These are phyloP conservation scores for Aspergillus intermedius DNA, from an alignment of 2,329 filamentous ascomycete genomes.

Conservation along the genomic window DNA sequence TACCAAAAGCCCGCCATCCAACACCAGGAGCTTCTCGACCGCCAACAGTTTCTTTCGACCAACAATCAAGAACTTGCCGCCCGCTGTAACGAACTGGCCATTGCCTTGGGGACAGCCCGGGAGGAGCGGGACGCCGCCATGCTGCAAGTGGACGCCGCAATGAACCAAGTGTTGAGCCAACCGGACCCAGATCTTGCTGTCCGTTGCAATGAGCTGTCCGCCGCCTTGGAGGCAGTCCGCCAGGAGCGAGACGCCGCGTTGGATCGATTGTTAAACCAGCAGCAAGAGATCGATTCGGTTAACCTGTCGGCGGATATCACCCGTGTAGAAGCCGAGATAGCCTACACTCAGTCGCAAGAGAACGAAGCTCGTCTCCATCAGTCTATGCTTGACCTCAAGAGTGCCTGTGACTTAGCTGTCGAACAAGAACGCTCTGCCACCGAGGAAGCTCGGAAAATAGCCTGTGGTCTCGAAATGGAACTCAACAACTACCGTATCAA, in stretches of 20 bases:
- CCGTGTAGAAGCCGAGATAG: constrained; percentile 4
- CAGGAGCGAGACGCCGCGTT: constrained; percentile 2
- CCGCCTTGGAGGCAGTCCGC: neutral
- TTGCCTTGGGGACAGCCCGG: neutral
- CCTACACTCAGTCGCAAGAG: neutral
- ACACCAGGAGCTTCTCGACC: neutral
- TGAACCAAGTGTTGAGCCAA: too few species aligned
- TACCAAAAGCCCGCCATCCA: neutral
- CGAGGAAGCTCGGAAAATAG: neutral
- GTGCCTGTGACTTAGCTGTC: constrained; percentile 5
- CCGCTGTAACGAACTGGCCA: too few species aligned
- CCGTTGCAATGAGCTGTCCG: neutral
- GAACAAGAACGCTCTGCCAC: constrained; percentile 3
- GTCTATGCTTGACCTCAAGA: constrained; percentile 4
- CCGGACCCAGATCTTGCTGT: neutral
- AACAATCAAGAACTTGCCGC: neutral
- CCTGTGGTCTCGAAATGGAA: constrained; percentile 1
- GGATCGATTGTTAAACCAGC: neutral
- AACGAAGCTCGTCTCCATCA: constrained; percentile 1
- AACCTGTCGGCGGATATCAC: neutral
- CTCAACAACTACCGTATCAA: constrained; percentile 1
- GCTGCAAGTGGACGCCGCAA: neutral
- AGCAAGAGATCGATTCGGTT: constrained; percentile 1
- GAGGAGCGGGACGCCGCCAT: constrained; percentile 2
- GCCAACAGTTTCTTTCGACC: neutral